Percentiles rank a stretch among this genome's conserved stretches.
phyloP scores from a whole-genome alignment of 2,329 filamentous ascomycete genomes.

The Alternaria hordeiaustralica region DNA sequence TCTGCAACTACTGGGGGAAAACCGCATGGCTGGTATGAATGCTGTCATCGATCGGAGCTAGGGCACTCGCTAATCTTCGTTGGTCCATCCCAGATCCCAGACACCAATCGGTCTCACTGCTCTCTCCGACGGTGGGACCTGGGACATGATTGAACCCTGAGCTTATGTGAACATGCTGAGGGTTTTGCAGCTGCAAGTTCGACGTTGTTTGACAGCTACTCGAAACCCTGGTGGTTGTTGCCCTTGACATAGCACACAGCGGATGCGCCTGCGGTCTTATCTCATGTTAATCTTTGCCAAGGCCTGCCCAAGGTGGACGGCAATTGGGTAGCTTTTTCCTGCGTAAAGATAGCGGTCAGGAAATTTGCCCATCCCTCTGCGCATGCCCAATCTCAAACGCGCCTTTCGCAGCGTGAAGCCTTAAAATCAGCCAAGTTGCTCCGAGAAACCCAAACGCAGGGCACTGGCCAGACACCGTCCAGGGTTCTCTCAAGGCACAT shows the following conservation, averaged over 20 bases:
- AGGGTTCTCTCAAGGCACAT: not conserved
- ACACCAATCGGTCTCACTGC: constrained; percentile 10
- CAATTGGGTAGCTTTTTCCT: not conserved
- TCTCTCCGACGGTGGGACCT: not conserved
- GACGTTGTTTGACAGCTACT: not conserved
- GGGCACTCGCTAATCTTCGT: constrained; percentile 8
- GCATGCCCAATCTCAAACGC: not conserved
- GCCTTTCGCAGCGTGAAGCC: not conserved
- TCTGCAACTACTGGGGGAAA: constrained; percentile 17
- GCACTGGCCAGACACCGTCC: not conserved
- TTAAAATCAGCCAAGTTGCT: not conserved
- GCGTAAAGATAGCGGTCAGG: not conserved
- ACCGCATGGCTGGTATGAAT: constrained; percentile 30
- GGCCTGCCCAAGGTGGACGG: not conserved
- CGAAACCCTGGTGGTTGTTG: not conserved
- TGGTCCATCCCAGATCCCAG: not conserved
- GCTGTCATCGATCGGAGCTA: constrained; percentile 39
- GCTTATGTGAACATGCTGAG: not conserved
- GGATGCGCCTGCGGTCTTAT: not conserved
- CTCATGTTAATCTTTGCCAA: not conserved
- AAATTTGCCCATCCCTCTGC: not conserved
- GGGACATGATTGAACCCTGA: not conserved
- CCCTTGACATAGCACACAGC: not conserved
- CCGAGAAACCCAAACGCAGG: not conserved
- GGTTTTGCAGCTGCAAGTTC: not conserved